phyloP scores from a whole-genome alignment of 1,284 basidiomycete species.

The Ceratorhiza oryzae-sativae region DNA sequence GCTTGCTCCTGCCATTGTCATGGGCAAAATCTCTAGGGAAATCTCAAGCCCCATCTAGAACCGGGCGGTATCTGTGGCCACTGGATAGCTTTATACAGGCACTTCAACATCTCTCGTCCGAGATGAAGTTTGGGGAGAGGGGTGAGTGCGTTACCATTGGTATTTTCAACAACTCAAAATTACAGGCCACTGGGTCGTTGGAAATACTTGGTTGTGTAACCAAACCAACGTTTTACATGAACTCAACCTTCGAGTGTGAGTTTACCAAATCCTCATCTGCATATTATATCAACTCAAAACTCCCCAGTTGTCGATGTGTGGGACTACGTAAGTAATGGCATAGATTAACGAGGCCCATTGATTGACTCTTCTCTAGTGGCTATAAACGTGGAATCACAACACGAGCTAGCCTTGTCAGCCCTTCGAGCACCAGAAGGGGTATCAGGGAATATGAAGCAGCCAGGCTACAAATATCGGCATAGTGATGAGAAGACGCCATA shows the following conservation, averaged over 20 bases:
- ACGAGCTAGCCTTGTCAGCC: not conserved
- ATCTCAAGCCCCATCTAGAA: not conserved
- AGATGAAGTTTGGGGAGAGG: conserved; percentile 8
- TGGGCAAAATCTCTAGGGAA: conserved; percentile 5
- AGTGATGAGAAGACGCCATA: not conserved
- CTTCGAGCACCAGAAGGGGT: not conserved
- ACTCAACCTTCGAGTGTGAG: conserved; percentile 10
- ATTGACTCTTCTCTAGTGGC: not conserved
- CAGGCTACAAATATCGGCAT: not conserved
- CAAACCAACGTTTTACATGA: not conserved
- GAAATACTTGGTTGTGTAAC: not conserved
- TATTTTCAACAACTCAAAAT: not conserved
- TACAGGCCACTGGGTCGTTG: not conserved
- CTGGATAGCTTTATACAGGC: not conserved
- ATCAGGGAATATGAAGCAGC: not conserved
- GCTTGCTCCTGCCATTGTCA: conserved; percentile 1
- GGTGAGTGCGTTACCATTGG: not conserved
- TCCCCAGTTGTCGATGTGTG: conserved; percentile 1
- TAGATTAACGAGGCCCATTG: not conserved
- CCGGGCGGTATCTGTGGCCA: not conserved
- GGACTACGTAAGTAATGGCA: not conserved
- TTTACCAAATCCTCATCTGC: not conserved
- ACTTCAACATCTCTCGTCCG: not conserved
- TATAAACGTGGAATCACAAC: not conserved
- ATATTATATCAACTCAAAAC: not conserved